Base-by-base conservation (phyloP, 805 yeast genomes). In the Lipomyces starkeyi region DNA sequence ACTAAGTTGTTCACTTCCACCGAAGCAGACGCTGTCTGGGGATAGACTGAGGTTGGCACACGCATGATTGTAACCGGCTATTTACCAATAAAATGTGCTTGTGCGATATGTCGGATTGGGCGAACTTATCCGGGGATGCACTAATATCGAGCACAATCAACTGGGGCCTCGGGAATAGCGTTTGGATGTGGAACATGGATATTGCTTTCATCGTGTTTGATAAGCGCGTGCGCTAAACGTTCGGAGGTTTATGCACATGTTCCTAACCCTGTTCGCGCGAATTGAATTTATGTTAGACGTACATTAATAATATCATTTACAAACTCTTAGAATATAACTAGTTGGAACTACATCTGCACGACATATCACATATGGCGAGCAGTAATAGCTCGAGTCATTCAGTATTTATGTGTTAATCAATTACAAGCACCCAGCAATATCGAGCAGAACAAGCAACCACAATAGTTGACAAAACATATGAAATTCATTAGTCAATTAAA, bases 1-100 rank as follows among this genome's bases (percentile, higher is more conserved):
- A 49, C 25, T 14, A 43, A 37, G 57, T 55, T 53, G 49, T 58
- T 47, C 35, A 58, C n/a, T 25, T 59, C 63, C 25, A n/a, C 53
- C 53, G 49, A 27, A 32, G 27, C 49, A 34, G 63, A 27, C 32
- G 17, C 1, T 27, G 17, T 13, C 56, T 53, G 34, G 34, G 29
- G 56, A 53, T 53, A 53, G 17, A 53, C 14, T 25, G 56, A 53
- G 7, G 34, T n/a, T 3, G 34, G 56, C n/a, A 53, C 32, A 29
- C 56, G 56, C 56, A 53, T 53, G 27, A 17, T 22, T 13, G 14
- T 29, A 43, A 14, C 49, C 20, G 49, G 22, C 22, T 43, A 43
- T 17, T 43, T n/a, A 43, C 49, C 49, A 5, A 29, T 29, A 29
- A n/a, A 43, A n/a, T n/a, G 49, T 17, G 3, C 8, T 43, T 7